Evolutionary conservation across 345 rosid genomes (phyloP).

Genomic region (Corymbia maculata): DNA sequence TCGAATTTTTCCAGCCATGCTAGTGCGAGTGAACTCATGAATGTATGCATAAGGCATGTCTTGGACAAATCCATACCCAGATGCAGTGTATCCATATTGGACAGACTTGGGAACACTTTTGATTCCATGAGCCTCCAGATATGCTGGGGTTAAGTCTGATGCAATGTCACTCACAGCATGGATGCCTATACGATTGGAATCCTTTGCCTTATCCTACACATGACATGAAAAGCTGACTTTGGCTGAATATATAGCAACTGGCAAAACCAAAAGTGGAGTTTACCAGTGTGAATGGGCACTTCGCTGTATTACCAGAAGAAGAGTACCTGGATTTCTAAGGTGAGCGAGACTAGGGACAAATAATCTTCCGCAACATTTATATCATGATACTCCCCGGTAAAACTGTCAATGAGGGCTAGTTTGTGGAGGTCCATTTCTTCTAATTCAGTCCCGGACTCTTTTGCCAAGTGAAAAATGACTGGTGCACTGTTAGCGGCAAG

Average conservation of each 20-base stretch:
- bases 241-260: not conserved
- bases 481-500: constrained; percentile 69
- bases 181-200: constrained; percentile 36
- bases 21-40: constrained; percentile 60
- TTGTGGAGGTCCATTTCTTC: constrained; percentile 66
- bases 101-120: constrained; percentile 44
- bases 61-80: constrained; percentile 58
- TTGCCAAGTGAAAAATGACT: constrained; percentile 47
- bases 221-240: not conserved
- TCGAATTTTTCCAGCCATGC: constrained; percentile 66
- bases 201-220: constrained; percentile 47
- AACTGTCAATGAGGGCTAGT: constrained; percentile 43
- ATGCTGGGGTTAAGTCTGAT: constrained; percentile 40
- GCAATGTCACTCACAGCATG: constrained; percentile 54
- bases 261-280: not conserved
- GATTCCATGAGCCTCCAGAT: constrained; percentile 31
- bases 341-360: constrained; percentile 42
- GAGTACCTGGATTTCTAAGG: constrained; percentile 54
- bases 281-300: not conserved
- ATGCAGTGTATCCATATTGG: constrained; percentile 68
- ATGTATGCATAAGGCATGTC: constrained; percentile 67
- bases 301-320: not conserved
- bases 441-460: constrained; percentile 36
- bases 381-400: constrained; percentile 41
- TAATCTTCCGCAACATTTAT: constrained; percentile 52